phyloP scores from a whole-genome alignment of 2,329 filamentous ascomycete genomes.

The Xylariaceae sp. region DNA sequence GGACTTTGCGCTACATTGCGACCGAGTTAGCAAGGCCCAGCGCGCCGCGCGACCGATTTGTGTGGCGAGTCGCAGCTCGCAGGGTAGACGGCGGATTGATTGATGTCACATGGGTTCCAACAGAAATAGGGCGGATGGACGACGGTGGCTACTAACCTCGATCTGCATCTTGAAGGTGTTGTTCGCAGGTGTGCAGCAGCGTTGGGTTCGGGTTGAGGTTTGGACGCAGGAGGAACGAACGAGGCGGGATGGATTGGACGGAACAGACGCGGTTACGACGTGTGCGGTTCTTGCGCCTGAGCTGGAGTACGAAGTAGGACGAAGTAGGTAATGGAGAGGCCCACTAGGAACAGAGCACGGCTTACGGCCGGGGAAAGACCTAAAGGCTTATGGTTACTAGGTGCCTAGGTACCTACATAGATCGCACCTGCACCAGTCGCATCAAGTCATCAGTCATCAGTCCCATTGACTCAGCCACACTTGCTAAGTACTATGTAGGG shows the following conservation, averaged over 20 bases:
- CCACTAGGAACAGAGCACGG: too few species aligned
- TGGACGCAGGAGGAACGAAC: neutral
- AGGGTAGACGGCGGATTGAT: neutral
- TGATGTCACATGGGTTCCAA: neutral
- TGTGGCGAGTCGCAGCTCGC: neutral
- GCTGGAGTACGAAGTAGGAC: too few species aligned
- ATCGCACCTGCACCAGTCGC: too few species aligned
- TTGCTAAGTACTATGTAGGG: too few species aligned
- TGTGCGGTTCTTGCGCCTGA: too few species aligned
- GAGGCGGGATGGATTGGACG: neutral
- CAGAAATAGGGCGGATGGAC: neutral
- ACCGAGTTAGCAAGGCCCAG: conserved; percentile 21
- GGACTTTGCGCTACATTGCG: conserved; percentile 71
- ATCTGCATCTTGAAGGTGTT: conserved; percentile 25
- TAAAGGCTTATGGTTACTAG: too few species aligned
- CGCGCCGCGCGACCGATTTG: neutral
- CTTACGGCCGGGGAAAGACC: too few species aligned
- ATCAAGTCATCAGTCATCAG: too few species aligned
- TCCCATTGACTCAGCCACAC: too few species aligned
- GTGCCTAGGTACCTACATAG: too few species aligned
- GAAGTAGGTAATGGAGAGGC: too few species aligned
- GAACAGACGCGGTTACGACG: neutral
- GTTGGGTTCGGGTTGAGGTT: neutral
- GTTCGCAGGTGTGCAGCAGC: neutral
- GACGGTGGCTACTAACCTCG: conserved; percentile 23